These are phyloP conservation scores for Tilletia setariae DNA, from an alignment of 1,284 basidiomycete genomes.

Conservation along the genomic window DNA sequence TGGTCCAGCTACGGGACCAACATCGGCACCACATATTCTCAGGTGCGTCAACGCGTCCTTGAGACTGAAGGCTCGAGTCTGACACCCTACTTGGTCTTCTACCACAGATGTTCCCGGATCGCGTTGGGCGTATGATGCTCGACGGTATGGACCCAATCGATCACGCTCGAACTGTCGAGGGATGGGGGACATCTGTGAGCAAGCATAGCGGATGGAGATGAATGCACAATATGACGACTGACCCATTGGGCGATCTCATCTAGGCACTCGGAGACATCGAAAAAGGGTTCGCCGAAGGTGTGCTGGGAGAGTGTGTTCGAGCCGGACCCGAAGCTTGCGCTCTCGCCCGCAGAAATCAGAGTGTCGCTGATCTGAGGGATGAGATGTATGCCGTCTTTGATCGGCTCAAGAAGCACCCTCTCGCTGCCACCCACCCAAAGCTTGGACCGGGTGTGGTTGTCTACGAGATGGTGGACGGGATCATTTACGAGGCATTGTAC, in stretches of 20 bases:
- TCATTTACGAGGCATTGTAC: slow-evolving; percentile 30
- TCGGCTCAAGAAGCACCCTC: slow-evolving; percentile 17
- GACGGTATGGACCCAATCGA: slow-evolving; percentile 23
- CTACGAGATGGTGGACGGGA: slow-evolving; percentile 23
- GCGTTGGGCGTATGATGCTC: slow-evolving; percentile 25
- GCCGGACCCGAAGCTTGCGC: slow-evolving; percentile 26
- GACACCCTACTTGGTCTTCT: too few species aligned
- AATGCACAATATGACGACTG: background rate
- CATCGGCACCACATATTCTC: slow-evolving; percentile 28
- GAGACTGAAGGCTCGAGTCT: too few species aligned
- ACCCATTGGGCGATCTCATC: background rate
- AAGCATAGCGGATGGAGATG: background rate
- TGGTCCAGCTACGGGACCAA: slow-evolving; percentile 27
- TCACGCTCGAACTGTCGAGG: slow-evolving; percentile 5
- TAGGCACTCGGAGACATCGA: slow-evolving; percentile 28
- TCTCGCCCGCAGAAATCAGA: slow-evolving; percentile 17
- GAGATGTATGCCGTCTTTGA: slow-evolving; percentile 24
- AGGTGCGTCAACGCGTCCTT: too few species aligned
- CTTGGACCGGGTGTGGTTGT: slow-evolving; percentile 28
- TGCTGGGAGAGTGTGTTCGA: slow-evolving; percentile 30
- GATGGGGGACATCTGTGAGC: slow-evolving; percentile 6
- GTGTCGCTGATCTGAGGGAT: slow-evolving; percentile 4
- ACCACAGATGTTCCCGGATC: slow-evolving; percentile 29
- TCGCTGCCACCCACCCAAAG: slow-evolving; percentile 20
- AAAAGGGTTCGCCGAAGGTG: slow-evolving; percentile 28